These are phyloP conservation scores for Camelina hispida DNA, from an alignment of 345 rosid species.

Conservation along the genomic window DNA sequence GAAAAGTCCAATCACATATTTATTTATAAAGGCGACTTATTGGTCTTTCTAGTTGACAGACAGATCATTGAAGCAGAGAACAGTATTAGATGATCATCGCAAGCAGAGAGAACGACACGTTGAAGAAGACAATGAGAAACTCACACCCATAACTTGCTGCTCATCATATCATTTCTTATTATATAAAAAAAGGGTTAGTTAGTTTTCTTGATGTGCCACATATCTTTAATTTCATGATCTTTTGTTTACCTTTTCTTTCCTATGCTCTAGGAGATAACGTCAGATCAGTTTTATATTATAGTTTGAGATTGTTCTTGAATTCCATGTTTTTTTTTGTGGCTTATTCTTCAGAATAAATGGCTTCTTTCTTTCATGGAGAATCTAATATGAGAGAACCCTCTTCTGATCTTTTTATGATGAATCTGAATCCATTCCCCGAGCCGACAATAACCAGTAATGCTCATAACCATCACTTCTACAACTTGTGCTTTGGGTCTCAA, in stretches of 20 bases:
- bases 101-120: constrained; percentile 7
- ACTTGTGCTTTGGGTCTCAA: constrained; percentile 23
- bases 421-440: constrained; percentile 4
- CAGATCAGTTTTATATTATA: constrained; percentile 4
- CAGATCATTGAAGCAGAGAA: constrained; percentile 33
- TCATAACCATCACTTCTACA: constrained; percentile 31
- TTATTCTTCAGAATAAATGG: constrained; percentile 23
- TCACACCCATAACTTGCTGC: constrained; percentile 29
- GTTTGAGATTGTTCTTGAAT: constrained; percentile 18
- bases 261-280: constrained; percentile 13
- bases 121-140: constrained; percentile 17
- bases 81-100: background rate
- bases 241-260: background rate
- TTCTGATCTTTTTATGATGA: constrained; percentile 27
- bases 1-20: constrained; percentile 34
- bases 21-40: constrained; percentile 18
- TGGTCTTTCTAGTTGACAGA: constrained; percentile 36
- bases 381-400: constrained; percentile 37
- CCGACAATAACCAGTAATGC: constrained; percentile 20
- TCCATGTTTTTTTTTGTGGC: background rate
- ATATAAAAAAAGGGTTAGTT: background rate
- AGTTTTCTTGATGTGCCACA: constrained; percentile 4
- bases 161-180: constrained; percentile 30
- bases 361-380: constrained; percentile 38
- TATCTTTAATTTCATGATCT: constrained; percentile 9